A percentile compares a stretch with the other conserved stretches of the same genome.
Evolutionary conservation across 345 rosid genomes (phyloP).

Genomic region (Syzygium aqueum): DNA sequence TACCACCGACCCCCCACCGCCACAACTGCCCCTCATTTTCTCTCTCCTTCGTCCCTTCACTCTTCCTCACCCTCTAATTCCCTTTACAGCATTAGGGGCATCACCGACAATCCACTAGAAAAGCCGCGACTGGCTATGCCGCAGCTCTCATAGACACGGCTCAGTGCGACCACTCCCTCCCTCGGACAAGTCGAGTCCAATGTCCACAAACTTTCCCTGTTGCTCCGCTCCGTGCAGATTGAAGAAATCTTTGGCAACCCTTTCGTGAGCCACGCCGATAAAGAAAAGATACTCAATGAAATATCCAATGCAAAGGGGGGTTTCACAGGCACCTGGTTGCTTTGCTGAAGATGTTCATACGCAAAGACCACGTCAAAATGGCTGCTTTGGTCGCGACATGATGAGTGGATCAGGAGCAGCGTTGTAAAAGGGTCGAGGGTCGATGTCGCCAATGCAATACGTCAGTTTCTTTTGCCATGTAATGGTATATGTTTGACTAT

Average conservation of each 20-base stretch:
- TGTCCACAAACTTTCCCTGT: slow-evolving; percentile 26
- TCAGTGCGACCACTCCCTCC: slow-evolving; percentile 36
- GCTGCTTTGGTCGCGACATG: slow-evolving; percentile 1
- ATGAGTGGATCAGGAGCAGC: neutral
- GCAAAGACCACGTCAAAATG: slow-evolving; percentile 34
- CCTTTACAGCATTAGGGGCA: neutral
- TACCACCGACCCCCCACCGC: slow-evolving; percentile 14
- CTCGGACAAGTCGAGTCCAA: slow-evolving; percentile 25
- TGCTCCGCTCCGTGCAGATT: slow-evolving; percentile 11
- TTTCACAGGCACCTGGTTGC: slow-evolving; percentile 34
- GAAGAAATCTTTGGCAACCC: slow-evolving; percentile 22
- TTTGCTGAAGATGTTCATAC: slow-evolving; percentile 40
- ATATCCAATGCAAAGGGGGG: slow-evolving; percentile 21
- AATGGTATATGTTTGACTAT: neutral
- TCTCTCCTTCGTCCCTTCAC: slow-evolving; percentile 7
- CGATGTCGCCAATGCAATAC: neutral
- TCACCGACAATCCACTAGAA: slow-evolving; percentile 14
- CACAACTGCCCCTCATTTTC: slow-evolving; percentile 8
- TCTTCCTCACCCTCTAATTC: neutral
- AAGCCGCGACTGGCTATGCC: slow-evolving; percentile 62
- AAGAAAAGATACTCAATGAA: slow-evolving; percentile 23
- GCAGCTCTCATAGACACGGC: slow-evolving; percentile 63
- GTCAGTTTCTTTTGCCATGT: neutral
- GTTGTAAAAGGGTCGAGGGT: neutral
- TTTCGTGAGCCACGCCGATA: neutral